Conservation (phyloP, 768 basidiomycete species). For the Favolaschia claudopus region DNA sequence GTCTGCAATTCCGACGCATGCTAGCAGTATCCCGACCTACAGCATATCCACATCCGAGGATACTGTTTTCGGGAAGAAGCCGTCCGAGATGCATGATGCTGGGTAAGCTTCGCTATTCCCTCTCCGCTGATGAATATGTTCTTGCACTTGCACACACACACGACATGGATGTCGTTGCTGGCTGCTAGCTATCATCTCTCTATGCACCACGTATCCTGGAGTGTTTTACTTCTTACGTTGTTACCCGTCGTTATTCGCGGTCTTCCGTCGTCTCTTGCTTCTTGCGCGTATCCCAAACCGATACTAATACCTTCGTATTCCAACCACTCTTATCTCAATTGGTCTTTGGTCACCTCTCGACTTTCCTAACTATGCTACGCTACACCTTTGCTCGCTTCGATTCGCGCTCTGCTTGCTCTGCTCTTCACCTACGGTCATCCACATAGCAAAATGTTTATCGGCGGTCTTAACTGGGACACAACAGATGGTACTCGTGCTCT, state of each 20-base stretch:
- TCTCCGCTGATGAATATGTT: conserved; percentile 20
- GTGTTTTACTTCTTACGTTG: conserved; percentile 40
- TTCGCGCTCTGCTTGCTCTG: conserved; percentile 25
- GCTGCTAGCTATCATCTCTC: conserved; percentile 45
- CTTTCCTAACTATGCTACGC: no score
- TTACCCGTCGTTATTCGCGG: conserved; percentile 36
- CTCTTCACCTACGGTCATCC: conserved; percentile 28
- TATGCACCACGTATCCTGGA: conserved; percentile 40
- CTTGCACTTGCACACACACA: neutral
- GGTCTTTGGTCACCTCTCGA: conserved; percentile 30
- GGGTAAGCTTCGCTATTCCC: conserved; percentile 65
- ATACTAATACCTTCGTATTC: conserved; percentile 29
- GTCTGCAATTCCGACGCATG: conserved; percentile 40
- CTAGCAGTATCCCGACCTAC: conserved; percentile 30
- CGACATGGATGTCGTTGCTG: conserved; percentile 33
- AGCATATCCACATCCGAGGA: conserved; percentile 33
- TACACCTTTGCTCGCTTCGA: conserved; percentile 23
- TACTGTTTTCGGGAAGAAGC: conserved; percentile 63
- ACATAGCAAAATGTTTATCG: conserved; percentile 89
- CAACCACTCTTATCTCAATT: conserved; percentile 5
- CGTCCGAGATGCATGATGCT: conserved; percentile 81
- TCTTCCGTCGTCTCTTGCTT: conserved; percentile 29
- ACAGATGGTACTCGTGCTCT: conserved; percentile 75
- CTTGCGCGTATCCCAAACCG: conserved; percentile 27
- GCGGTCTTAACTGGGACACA: conserved; percentile 91